Percentiles rank a stretch among this genome's conserved stretches.
Evolutionary conservation across 352 stramenopile species (phyloP).

Genomic region (Elongisporangium senticosum): DNA sequence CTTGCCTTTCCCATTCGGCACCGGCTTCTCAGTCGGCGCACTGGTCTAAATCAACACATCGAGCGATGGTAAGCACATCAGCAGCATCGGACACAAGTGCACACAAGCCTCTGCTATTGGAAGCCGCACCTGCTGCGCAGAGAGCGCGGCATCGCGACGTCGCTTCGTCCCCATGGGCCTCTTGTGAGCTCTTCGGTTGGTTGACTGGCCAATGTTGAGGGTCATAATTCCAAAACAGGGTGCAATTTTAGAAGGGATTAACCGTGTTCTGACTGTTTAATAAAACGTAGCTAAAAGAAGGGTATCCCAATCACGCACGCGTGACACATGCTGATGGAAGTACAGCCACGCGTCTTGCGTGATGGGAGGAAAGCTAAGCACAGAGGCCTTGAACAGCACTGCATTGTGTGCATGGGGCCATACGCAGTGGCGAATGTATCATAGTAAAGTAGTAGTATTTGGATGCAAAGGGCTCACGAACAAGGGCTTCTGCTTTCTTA

Average conservation of each 20-base stretch:
- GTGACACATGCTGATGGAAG: background rate
- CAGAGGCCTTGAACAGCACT: background rate
- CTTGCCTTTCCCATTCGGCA: background rate
- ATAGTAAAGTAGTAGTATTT: conserved; percentile 1
- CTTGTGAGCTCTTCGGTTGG: background rate
- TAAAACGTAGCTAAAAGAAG: background rate
- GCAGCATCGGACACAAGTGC: background rate
- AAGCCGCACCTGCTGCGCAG: conserved; percentile 8
- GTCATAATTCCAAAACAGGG: conserved; percentile 1
- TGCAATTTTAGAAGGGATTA: background rate
- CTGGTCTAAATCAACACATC: background rate
- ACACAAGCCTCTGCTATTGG: background rate
- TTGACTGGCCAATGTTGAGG: background rate
- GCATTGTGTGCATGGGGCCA: background rate
- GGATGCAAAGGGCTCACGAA: background rate
- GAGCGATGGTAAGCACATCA: background rate
- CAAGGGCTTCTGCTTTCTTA: conserved; percentile 21
- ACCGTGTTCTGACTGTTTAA: background rate
- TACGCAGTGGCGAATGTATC: background rate
- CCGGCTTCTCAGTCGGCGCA: background rate
- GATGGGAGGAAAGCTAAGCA: background rate
- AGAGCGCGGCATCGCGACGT: conserved; percentile 4
- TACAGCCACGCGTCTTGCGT: background rate
- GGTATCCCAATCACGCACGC: background rate
- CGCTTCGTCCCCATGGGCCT: conserved; percentile 17